Evolutionary conservation across 179 eudicot species (phyloP).

Genomic region (Heliamphora pulchella): DNA sequence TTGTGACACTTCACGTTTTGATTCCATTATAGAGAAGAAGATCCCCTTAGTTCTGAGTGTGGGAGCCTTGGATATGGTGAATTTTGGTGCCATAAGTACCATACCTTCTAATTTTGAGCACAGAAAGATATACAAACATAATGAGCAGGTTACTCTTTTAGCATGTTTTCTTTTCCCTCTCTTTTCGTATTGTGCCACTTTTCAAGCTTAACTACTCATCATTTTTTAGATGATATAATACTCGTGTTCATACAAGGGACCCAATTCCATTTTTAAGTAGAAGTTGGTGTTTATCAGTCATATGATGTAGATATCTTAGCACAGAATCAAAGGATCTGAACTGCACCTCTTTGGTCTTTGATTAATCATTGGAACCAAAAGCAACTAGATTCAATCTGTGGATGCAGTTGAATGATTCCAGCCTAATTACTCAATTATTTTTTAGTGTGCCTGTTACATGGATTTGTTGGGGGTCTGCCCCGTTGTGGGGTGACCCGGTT

Average conservation of each 20-base stretch:
- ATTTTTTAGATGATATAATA: not conserved
- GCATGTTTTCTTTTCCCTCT: not conserved
- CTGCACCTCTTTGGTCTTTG: not conserved
- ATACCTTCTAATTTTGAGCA: slow-evolving; percentile 64
- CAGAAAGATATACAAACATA: slow-evolving; percentile 70
- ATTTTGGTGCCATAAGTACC: slow-evolving; percentile 66
- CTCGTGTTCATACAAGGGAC: not conserved
- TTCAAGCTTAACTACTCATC: not conserved
- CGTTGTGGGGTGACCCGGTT: no score
- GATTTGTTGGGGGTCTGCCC: not conserved
- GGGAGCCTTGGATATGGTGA: slow-evolving; percentile 97
- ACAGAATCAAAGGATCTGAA: not conserved
- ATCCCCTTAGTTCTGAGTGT: slow-evolving; percentile 84
- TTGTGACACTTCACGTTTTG: slow-evolving; percentile 83
- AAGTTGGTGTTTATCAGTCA: not conserved
- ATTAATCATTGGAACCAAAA: slow-evolving; percentile 3
- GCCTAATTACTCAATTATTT: not conserved
- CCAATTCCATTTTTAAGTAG: not conserved
- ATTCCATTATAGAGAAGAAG: slow-evolving; percentile 62
- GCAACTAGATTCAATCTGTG: slow-evolving; percentile 7
- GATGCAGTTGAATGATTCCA: not conserved
- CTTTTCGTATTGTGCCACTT: not conserved
- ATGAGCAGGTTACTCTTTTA: slow-evolving; percentile 53
- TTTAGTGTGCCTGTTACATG: not conserved
- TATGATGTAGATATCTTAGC: not conserved